Evolutionary conservation across 305 asterid species (phyloP).

Genomic region (Withania somnifera): DNA sequence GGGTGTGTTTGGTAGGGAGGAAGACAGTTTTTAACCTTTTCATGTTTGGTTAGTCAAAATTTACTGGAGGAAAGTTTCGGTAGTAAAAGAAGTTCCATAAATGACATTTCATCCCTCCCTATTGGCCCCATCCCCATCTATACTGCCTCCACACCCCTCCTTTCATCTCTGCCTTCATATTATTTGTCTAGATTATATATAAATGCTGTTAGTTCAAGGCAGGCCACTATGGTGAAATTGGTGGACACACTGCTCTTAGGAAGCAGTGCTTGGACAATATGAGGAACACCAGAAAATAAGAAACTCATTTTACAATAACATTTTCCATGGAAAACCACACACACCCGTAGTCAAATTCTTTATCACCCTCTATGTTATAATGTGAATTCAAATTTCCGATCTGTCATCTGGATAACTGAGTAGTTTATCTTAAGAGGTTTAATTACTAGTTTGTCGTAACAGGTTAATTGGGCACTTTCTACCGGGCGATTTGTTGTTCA

Average conservation of each 20-base stretch:
- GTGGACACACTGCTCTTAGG: background rate
- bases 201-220: background rate
- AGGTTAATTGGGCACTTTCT: slow-evolving; percentile 90
- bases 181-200: background rate
- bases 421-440: background rate
- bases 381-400: background rate
- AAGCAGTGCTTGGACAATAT: background rate
- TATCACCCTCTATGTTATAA: background rate
- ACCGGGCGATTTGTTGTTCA: slow-evolving; percentile 74
- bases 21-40: background rate
- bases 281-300: background rate
- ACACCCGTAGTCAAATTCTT: background rate
- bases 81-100: background rate
- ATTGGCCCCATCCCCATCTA: background rate
- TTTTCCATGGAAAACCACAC: background rate
- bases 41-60: background rate
- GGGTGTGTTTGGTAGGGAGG: background rate
- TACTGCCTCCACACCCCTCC: background rate
- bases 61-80: background rate
- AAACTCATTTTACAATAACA: background rate
- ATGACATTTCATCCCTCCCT: background rate
- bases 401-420: background rate
- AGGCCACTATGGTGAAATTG: background rate
- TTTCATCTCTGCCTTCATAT: background rate
- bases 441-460: background rate